Evolutionary conservation across 106 monocot species (phyloP).

Genomic region (Xerophyta viscosa): DNA sequence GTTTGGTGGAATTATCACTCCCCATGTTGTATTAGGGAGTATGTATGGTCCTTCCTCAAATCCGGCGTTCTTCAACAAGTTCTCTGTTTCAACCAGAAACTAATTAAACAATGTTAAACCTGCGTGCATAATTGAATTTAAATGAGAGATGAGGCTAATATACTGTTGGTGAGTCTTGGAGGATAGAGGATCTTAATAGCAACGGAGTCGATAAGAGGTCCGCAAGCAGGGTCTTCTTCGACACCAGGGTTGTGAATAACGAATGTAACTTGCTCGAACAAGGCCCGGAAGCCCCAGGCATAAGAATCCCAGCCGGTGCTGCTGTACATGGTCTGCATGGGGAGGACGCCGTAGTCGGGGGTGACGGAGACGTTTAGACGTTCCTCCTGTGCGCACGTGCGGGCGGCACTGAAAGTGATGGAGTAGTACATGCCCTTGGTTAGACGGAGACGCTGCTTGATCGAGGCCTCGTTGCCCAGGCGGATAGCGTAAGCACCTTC

Average conservation of each 20-base stretch:
- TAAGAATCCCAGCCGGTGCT: conserved; percentile 53
- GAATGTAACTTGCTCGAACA: conserved; percentile 3
- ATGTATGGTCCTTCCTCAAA: conserved; percentile 61
- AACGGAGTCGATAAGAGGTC: conserved; percentile 42
- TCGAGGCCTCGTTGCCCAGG: conserved; percentile 34
- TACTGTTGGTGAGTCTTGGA: conserved; percentile 25
- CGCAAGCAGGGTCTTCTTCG: conserved; percentile 49
- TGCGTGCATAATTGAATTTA: too few relatives aligned
- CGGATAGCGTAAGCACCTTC: conserved; percentile 28
- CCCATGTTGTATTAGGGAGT: conserved; percentile 34
- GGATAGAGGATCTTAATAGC: conserved; percentile 29
- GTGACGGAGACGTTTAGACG: conserved; percentile 34
- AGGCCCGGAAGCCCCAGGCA: conserved; percentile 38
- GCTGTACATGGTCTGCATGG: conserved; percentile 53
- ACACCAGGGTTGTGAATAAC: conserved; percentile 43
- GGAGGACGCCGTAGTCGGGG: conserved; percentile 28
- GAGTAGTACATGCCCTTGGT: conserved; percentile 34
- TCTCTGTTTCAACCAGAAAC: conserved; percentile 16
- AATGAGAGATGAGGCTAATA: conserved; percentile 1
- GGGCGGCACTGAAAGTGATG: conserved; percentile 51
- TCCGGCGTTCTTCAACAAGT: conserved; percentile 43
- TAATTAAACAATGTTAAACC: not conserved
- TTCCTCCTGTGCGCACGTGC: conserved; percentile 60
- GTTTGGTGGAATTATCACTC: conserved; percentile 48
- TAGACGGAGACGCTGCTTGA: conserved; percentile 25